Evolutionary conservation across 495 filamentous ascomycete genomes (phyloP), one percentile per base, ranked within the genome.

Genomic region (Aspergillus affinis): DNA sequence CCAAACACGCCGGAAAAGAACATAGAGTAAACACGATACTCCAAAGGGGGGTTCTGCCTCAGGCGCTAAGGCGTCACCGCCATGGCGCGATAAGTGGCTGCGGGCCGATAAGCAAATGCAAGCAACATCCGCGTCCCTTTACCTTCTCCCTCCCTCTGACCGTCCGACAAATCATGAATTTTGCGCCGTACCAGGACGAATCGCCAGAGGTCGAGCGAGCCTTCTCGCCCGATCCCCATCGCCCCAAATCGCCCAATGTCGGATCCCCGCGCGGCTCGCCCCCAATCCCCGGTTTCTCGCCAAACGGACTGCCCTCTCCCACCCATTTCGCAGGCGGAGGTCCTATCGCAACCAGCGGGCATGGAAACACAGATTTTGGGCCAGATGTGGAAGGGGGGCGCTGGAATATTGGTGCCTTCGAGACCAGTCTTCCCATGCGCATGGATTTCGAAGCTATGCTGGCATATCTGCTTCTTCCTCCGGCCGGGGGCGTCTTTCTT

Each of bases 111-210:
- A 60, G 66, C 68, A 72, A 65, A 63, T 15, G 29, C 12, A 44
- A 4, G 41, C 6, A 23, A 20, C 47, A 51, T 58, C 9, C 44
- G 26, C 47, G 9, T 32, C 17, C 46, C 20, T 21, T 29, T n/a
- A 36, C 41, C 27, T 26, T 57, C 30, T 56, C 48, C 6, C 51
- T 21, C 18, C 12, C n/a, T 41, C n/a, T 53, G 48, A 49, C 30
- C 26, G 44, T 15, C 46, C 29, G 13, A 26, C 44, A 12, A 26
- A 44, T 55, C 61, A 95, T 95, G 90, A 91, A 97, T 75, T 98
- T 98, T 75, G 93, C 93, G 27, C 93, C 93, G 30, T 98, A 98
- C 76, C 93, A 98, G 81, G 84, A 92, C 75, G 87, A 87, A 59
- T 87, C 89, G 13, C 92, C 92, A 21, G 91, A 93, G 79, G 79